phyloP scores from a whole-genome alignment of 352 stramenopile genomes.

The Pythium oligandrum region DNA sequence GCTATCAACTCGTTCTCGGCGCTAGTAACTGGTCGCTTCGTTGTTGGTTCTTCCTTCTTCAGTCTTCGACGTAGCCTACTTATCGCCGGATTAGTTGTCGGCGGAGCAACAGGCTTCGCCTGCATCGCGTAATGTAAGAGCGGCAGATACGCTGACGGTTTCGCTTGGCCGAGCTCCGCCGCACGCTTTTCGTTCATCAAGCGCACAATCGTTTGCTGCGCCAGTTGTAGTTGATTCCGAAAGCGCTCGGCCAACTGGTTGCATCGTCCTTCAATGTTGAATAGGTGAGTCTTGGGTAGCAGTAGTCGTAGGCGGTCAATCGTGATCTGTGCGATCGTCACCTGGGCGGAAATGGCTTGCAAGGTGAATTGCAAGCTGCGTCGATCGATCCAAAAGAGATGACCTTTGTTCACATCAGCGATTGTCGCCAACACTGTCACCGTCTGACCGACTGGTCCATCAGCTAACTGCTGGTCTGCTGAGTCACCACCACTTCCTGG shows the following conservation, averaged over 20 bases:
- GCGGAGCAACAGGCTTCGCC: too few relatives aligned
- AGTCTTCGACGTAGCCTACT: too few relatives aligned
- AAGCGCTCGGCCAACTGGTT: conserved; percentile 18
- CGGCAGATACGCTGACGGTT: conserved; percentile 21
- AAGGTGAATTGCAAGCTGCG: conserved; percentile 29
- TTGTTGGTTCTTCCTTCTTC: too few relatives aligned
- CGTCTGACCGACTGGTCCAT: too few relatives aligned
- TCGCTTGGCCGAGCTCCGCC: conserved; percentile 15
- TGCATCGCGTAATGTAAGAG: conserved; percentile 19
- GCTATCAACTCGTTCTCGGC: background rate
- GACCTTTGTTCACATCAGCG: conserved; percentile 39
- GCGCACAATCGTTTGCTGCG: conserved; percentile 30
- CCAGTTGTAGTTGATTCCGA: conserved; percentile 26
- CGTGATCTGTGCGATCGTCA: conserved; percentile 36
- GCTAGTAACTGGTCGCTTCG: too few relatives aligned
- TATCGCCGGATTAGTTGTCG: too few relatives aligned
- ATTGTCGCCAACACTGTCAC: conserved; percentile 43
- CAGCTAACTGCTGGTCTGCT: too few relatives aligned
- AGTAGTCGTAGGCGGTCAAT: conserved; percentile 45
- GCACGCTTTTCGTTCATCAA: conserved; percentile 48
- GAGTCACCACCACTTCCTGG: too few relatives aligned
- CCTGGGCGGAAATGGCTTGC: conserved; percentile 37
- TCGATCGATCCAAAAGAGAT: conserved; percentile 54
- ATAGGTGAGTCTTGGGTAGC: conserved; percentile 27
- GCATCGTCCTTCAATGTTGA: conserved; percentile 11